Base-by-base conservation (phyloP, 257 asterid species). In the Mitragyna speciosa region DNA sequence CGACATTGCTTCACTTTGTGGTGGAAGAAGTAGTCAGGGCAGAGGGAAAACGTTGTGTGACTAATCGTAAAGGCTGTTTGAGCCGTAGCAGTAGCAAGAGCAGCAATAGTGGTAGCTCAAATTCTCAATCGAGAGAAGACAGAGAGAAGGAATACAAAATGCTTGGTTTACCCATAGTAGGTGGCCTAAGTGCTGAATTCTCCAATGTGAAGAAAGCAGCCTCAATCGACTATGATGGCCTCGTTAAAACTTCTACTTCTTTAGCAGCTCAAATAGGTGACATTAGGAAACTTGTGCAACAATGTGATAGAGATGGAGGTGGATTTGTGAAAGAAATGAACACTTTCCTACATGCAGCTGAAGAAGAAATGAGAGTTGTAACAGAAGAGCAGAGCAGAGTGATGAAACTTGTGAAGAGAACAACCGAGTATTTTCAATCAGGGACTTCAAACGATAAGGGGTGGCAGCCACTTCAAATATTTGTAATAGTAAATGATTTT, bases 1-100 rank as follows among this genome's bases (percentile, higher is more conserved):
- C 99, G 22, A 90, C 97, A 14, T 83, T 96, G 77, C 97, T 96
- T 48, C 93, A 88, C 31, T 96, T 92, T 66, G 98, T 96, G 15
- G 97, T 96, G 43, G 97, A 94, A 66, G 99, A 96, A 80, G 98
- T 92, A 6, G 90, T 96, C 12, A 75, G 97, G 22, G 96, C 97
- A 36, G 99, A 96, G 82, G 99, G 99, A 19, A 96, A 91, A 84
- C 97, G 98, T 0, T 88, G 91, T 12, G 91, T 90, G 9, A 70
- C 88, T 16, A 92, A 82, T 70, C 80, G 83, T 15, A 88, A 89
- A 49, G 90, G 89, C 15, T 88, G 85, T 41, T 64, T 88, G 82
- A 93, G 82, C 90, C 84, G 91, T 26, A 84, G 83, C 70, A 82
- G 76, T 41, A 92, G 96, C 72, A 81, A 72, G 52, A 86, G 71